Percentiles rank a stretch among this genome's conserved stretches.
Conservation (phyloP, 768 basidiomycete species). For the Leccinum barrowsii region DNA sequence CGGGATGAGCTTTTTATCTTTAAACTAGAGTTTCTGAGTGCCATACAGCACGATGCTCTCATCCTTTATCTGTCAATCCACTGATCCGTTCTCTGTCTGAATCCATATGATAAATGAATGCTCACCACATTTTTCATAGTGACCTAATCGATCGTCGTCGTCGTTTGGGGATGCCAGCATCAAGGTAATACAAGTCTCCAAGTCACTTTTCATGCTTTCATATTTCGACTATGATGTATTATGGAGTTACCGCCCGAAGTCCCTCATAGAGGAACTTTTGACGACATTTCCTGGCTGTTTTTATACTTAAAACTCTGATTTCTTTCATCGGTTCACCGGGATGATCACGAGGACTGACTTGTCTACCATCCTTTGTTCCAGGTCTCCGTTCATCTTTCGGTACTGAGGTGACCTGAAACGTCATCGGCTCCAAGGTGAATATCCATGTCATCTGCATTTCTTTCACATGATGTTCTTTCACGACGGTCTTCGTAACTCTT, state of each 20-base stretch:
- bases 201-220: neutral
- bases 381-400: neutral
- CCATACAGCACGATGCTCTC: constrained; percentile 64
- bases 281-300: constrained; percentile 82
- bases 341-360: neutral
- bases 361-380: neutral
- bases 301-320: constrained; percentile 53
- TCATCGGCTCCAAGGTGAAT: constrained; percentile 10
- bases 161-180: neutral
- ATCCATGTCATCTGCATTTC: neutral
- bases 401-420: no score
- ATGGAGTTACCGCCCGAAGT: constrained; percentile 89
- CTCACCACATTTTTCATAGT: constrained; percentile 10
- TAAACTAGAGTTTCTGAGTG: constrained; percentile 96
- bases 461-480: constrained; percentile 36
- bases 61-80: constrained; percentile 53
- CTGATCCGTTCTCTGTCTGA: constrained; percentile 41
- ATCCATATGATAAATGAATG: neutral
- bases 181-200: constrained; percentile 3
- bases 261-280: constrained; percentile 40
- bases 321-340: constrained; percentile 2
- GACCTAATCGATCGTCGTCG: neutral
- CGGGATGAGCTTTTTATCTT: constrained; percentile 60
- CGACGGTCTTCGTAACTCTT: constrained; percentile 87
- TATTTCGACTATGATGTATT: constrained; percentile 20